Evolutionary conservation across 2,329 filamentous ascomycete species (phyloP).

Genomic region (Chaetomium sp.): DNA sequence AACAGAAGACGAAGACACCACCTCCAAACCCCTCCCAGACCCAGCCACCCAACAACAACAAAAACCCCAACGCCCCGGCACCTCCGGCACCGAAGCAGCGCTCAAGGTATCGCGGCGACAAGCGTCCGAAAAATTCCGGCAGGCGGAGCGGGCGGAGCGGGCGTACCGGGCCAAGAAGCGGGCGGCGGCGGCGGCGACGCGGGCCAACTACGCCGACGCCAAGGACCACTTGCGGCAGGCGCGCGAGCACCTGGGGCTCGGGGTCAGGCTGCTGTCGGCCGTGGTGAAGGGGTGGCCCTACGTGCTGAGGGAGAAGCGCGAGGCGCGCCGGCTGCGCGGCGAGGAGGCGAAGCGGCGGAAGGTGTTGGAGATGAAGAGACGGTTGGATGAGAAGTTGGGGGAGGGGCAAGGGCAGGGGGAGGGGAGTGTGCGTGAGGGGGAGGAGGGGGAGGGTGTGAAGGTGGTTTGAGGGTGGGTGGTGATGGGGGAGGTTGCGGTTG

Average conservation of each 20-base stretch:
- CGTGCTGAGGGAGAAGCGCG: conserved; percentile 43
- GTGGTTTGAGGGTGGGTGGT: conserved; percentile 9
- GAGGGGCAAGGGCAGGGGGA: conserved; percentile 19
- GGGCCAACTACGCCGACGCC: conserved; percentile 44
- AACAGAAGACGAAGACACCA: background rate
- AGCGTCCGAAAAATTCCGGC: conserved; percentile 44
- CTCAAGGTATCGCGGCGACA: conserved; percentile 44
- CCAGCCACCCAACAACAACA: conserved; percentile 8
- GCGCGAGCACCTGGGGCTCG: conserved; percentile 43
- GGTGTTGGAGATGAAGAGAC: conserved; percentile 41
- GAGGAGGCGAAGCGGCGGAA: conserved; percentile 40
- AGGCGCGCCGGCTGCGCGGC: conserved; percentile 37
- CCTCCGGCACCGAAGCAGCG: conserved; percentile 48
- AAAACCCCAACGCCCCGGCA: conserved; percentile 42
- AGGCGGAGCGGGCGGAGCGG: conserved; percentile 46
- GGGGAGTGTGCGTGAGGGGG: conserved; percentile 5
- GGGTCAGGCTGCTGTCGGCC: conserved; percentile 38
- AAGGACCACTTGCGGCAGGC: conserved; percentile 45
- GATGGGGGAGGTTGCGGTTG: background rate
- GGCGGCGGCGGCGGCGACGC: conserved; percentile 43
- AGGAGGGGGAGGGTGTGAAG: conserved; percentile 8
- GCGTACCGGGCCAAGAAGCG: conserved; percentile 48
- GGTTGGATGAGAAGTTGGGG: conserved; percentile 34
- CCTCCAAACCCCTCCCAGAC: conserved; percentile 23
- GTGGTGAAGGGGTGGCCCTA: conserved; percentile 43